Base-by-base conservation (phyloP, 1,139 yeast species). In the Geotrichum histeridarum region DNA sequence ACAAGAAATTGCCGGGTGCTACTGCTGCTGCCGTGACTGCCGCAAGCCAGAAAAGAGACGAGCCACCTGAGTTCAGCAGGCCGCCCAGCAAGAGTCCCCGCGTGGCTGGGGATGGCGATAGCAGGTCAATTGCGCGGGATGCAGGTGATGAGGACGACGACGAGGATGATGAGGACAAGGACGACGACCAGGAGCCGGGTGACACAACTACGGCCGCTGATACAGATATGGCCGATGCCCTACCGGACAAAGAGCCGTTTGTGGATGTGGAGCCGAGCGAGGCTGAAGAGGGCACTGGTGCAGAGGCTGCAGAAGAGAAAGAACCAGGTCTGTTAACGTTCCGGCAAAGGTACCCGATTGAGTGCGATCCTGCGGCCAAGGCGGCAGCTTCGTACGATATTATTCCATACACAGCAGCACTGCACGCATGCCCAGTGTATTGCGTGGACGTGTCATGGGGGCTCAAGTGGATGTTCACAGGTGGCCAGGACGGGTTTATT, bases 401-500 rank as follows among this genome's bases (percentile, higher is more conserved):
- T 38, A 69, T 71, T 8, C 78, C 78, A 0, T 71, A 72, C 46
- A 71, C 70, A 15, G 77, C 78, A 1, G 71, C 74, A 7, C 64
- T 75, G 14, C 77, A 73, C 56, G 70, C 71, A 18, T 64, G 73
- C 30, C 70, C 73, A 4, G 68, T 95, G 44, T 90, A 90, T 69
- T 78, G 94, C 7, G 66, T 93, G 51, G 86, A 94, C 7, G 75
- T 90, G 54, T 81, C 96, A 0, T 82, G 81, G 65, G 96, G 95
- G 8, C 84, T 93, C 48, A 84, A 84, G 66, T 91, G 91, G 86
- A 76, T 93, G 54, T 83, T 91, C 64, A 85, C 96, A 1, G 99
- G 99, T 18, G 99, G 99, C 5, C 94, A 88, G 61, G 99, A 93
- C 68, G 99, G 99, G 11, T 88, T 83, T 64, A 86, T 93, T 43